Base-by-base conservation (phyloP, 768 basidiomycete genomes). In the Phaeotremella skinneri region DNA sequence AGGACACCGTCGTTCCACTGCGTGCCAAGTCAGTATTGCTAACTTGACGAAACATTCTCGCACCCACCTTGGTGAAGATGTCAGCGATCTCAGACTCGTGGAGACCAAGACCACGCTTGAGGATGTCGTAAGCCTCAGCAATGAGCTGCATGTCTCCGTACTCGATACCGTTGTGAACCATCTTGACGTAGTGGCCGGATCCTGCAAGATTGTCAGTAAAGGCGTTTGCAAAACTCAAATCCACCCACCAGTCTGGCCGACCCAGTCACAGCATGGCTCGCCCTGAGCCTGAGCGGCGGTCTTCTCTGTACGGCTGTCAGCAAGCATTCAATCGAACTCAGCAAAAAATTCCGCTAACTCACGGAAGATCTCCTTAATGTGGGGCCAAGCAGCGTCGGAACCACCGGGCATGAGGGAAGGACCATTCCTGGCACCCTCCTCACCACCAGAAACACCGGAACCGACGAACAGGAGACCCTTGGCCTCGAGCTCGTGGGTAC, bases 321-420 rank as follows among this genome's bases (percentile, higher is more conserved):
- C 26, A 9, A 9, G 27, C 43, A 6, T 45, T 20, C 21, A 6
- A 34, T 20, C 26, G 17, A 16, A 9, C n/a, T 4, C 26, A 6
- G 25, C 6, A 26, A 4, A 13, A 56, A 27, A 4, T 26, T 30
- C 49, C 2, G 4, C 34, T 6, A 16, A 64, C 71, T 60, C 39
- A 73, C 71, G 96, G 87, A 99, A 99, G 74, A 99, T 98, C 63
- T 90, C 84, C 83, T 97, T 93, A 81, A 99, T 97, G 67, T 83
- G 82, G 25, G 91, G 91, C 96, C 96, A 99, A 30, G 96, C 96
- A 65, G 85, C 88, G 51, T 85, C 73, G 39, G 89, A 90, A 70
- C 96, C 96, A 82, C 96, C 96, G 61, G 96, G 96, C 96, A 99
- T 99, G 78, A 99, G 86, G 49, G 93, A 97, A 58, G 96, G 96